phyloP scores from a whole-genome alignment of 192 early-diverging fungal genomes.

The Linnemannia elongata region DNA sequence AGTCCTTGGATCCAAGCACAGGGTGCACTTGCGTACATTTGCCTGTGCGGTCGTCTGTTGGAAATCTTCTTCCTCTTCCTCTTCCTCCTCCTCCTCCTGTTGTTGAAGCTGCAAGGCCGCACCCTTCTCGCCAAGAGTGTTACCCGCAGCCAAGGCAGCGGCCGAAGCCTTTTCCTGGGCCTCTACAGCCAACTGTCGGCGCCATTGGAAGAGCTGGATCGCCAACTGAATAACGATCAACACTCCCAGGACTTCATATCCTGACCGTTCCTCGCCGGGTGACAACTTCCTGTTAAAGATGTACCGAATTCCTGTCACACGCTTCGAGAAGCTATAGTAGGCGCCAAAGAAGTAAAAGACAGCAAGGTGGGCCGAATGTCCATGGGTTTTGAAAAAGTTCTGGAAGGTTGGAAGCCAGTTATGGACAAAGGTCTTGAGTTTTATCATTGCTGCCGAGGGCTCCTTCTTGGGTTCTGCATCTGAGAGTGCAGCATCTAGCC shows the following conservation, averaged over 20 bases:
- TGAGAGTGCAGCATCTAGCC: slow-evolving; percentile 40
- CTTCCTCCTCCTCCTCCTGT: slow-evolving; percentile 26
- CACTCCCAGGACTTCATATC: slow-evolving; percentile 90
- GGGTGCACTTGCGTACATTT: slow-evolving; percentile 79
- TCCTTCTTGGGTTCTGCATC: slow-evolving; percentile 32
- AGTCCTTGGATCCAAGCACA: slow-evolving; percentile 85
- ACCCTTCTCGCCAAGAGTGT: slow-evolving; percentile 26
- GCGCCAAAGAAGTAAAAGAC: slow-evolving; percentile 91
- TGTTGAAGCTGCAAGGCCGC: background rate
- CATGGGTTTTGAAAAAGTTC: slow-evolving; percentile 62
- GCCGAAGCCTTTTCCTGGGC: slow-evolving; percentile 49
- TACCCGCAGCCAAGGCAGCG: slow-evolving; percentile 22
- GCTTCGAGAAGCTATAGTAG: slow-evolving; percentile 87
- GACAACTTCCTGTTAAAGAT: slow-evolving; percentile 83
- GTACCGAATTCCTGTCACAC: slow-evolving; percentile 85
- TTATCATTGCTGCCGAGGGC: slow-evolving; percentile 25
- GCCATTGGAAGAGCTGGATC: slow-evolving; percentile 68
- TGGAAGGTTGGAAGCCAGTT: slow-evolving; percentile 58
- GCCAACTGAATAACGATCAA: slow-evolving; percentile 82
- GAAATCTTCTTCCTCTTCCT: slow-evolving; percentile 33
- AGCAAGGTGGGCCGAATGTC: slow-evolving; percentile 79
- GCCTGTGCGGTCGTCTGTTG: slow-evolving; percentile 29
- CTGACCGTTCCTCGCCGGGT: slow-evolving; percentile 76
- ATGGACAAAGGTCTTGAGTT: slow-evolving; percentile 21
- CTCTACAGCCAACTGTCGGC: slow-evolving; percentile 42